These are phyloP conservation scores for Elongisporangium senticosum DNA, from an alignment of 352 stramenopile genomes.

Conservation along the genomic window DNA sequence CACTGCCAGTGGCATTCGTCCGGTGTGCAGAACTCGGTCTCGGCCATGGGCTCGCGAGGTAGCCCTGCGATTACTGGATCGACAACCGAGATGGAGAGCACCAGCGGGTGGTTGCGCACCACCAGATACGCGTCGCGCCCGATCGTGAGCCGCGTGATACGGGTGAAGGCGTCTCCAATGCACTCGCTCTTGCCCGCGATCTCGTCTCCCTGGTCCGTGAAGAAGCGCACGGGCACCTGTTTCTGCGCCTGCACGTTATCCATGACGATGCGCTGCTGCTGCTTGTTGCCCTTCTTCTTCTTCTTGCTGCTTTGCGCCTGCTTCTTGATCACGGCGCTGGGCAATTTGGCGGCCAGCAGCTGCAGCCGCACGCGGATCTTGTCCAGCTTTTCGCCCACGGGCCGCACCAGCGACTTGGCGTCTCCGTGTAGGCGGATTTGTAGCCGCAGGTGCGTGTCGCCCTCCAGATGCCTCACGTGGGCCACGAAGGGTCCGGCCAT, in stretches of 20 bases:
- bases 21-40: conserved; percentile 56
- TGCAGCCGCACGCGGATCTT: conserved; percentile 59
- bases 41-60: conserved; percentile 32
- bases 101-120: conserved; percentile 53
- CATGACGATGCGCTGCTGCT: conserved; percentile 7
- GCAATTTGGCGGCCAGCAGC: conserved; percentile 29
- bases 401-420: conserved; percentile 45
- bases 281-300: conserved; percentile 20
- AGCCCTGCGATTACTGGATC: conserved; percentile 45
- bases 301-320: conserved; percentile 6
- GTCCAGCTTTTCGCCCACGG: conserved; percentile 32
- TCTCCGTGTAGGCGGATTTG: conserved; percentile 41
- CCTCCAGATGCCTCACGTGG: conserved; percentile 35
- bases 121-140: conserved; percentile 37
- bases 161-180: conserved; percentile 43
- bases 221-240: conserved; percentile 37
- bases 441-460: conserved; percentile 45
- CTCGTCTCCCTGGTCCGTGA: conserved; percentile 22
- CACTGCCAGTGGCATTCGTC: conserved; percentile 65
- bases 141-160: conserved; percentile 35
- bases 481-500: conserved; percentile 15
- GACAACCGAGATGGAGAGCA: conserved; percentile 38
- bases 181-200: conserved; percentile 22
- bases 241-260: background rate
- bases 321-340: background rate